Evolutionary conservation across 2,329 filamentous ascomycete species (phyloP).

Genomic region (Zopfia rhizophila): DNA sequence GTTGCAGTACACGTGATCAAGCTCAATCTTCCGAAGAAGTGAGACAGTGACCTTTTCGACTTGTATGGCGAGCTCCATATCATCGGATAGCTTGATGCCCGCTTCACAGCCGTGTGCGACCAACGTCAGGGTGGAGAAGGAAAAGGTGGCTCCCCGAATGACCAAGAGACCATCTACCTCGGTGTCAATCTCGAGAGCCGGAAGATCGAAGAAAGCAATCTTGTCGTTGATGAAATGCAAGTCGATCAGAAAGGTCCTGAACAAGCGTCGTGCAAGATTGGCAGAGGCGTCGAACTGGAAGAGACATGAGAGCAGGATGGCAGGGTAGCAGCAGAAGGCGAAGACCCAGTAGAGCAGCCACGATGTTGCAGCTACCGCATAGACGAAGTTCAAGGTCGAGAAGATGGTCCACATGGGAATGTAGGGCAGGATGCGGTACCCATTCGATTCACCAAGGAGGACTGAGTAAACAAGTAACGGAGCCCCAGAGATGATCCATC

Average conservation of each 20-base stretch:
- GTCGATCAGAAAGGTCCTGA: constrained; percentile 53
- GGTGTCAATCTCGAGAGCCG: constrained; percentile 65
- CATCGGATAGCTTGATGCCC: constrained; percentile 62
- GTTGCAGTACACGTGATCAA: constrained; percentile 65
- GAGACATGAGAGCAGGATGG: constrained; percentile 56
- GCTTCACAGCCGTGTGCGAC: constrained; percentile 65
- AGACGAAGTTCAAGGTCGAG: constrained; percentile 58
- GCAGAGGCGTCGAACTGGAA: constrained; percentile 58
- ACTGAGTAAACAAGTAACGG: constrained; percentile 50
- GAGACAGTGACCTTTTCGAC: constrained; percentile 60
- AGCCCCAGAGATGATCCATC: constrained; percentile 56
- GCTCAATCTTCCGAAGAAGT: constrained; percentile 62
- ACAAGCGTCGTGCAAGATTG: constrained; percentile 46
- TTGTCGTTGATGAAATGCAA: constrained; percentile 64
- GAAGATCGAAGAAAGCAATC: constrained; percentile 61
- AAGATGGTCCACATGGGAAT: constrained; percentile 61
- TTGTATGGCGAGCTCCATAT: constrained; percentile 64
- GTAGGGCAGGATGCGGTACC: constrained; percentile 54
- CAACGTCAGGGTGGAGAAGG: constrained; percentile 60
- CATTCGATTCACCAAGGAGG: constrained; percentile 48
- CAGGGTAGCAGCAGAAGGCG: constrained; percentile 53
- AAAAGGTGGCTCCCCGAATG: constrained; percentile 63
- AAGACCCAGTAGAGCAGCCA: constrained; percentile 63
- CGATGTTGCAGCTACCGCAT: constrained; percentile 61
- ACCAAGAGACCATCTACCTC: constrained; percentile 64